These are phyloP conservation scores for Coemansia sp. DNA, from an alignment of 192 early-diverging fungal species.

Conservation along the genomic window DNA sequence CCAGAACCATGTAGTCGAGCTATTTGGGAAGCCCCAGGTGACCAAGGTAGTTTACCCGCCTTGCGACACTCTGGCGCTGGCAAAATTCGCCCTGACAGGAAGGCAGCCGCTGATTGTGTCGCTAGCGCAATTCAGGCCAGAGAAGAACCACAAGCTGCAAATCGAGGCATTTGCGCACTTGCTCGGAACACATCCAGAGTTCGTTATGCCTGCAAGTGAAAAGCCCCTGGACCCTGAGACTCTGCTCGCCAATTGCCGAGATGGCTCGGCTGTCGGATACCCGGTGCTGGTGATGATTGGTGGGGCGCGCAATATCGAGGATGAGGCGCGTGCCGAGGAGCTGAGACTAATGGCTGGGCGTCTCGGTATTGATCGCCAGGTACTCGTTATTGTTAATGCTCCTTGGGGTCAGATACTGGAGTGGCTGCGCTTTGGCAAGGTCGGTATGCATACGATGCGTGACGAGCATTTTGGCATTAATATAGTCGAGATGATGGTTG, in stretches of 20 bases:
- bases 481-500: slow-evolving; percentile 94
- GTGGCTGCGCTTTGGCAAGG: slow-evolving; percentile 59
- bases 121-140: slow-evolving; percentile 95
- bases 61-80: slow-evolving; percentile 76
- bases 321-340: slow-evolving; percentile 64
- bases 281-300: slow-evolving; percentile 80
- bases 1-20: slow-evolving; percentile 77
- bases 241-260: background rate
- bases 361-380: slow-evolving; percentile 66
- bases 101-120: slow-evolving; percentile 72
- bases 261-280: slow-evolving; percentile 4
- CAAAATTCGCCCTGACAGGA: slow-evolving; percentile 51
- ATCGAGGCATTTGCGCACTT: slow-evolving; percentile 69
- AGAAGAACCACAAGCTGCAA: slow-evolving; percentile 90
- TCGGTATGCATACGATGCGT: slow-evolving; percentile 95
- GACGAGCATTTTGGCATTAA: slow-evolving; percentile 99
- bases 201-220: slow-evolving; percentile 24
- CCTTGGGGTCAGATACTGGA: slow-evolving; percentile 64
- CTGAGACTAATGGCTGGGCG: slow-evolving; percentile 51
- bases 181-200: slow-evolving; percentile 59
- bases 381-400: slow-evolving; percentile 81
- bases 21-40: slow-evolving; percentile 65
- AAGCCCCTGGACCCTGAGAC: background rate
- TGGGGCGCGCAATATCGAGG: slow-evolving; percentile 76
- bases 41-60: slow-evolving; percentile 87